Evolutionary conservation across 345 rosid genomes (phyloP).

Genomic region (Gynandropsis gynandra): DNA sequence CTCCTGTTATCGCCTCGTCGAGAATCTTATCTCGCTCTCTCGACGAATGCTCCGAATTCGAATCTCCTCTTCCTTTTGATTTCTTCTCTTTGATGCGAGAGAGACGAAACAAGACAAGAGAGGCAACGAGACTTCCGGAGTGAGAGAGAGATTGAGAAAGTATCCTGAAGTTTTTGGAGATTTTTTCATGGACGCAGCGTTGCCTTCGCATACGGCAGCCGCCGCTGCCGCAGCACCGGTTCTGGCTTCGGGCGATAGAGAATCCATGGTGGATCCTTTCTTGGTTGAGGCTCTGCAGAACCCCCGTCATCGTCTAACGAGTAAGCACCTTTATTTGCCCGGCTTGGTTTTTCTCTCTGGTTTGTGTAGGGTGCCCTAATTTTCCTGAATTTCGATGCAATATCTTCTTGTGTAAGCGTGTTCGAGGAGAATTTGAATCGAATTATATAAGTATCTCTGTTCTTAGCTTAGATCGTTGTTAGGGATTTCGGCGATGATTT

Average conservation of each 20-base stretch:
- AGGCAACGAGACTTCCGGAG: neutral
- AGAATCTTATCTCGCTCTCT: too few species aligned
- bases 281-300: conserved; percentile 1
- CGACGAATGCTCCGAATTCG: too few species aligned
- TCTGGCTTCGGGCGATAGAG: neutral
- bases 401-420: neutral
- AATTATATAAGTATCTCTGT: neutral
- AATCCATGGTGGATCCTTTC: neutral
- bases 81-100: neutral
- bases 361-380: conserved; percentile 2
- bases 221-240: too few species aligned
- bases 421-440: neutral
- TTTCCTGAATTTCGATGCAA: neutral
- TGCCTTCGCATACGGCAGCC: too few species aligned
- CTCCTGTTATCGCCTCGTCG: too few species aligned
- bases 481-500: neutral
- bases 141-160: too few species aligned
- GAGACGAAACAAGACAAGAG: neutral
- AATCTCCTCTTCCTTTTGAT: neutral
- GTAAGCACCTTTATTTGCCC: conserved; percentile 25
- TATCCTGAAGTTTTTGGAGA: neutral
- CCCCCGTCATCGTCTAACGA: conserved; percentile 11
- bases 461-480: conserved; percentile 4
- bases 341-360: neutral
- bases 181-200: too few species aligned